Evolutionary conservation across 495 filamentous ascomycete genomes (phyloP).

Genomic region (Amniculicola lignicola): DNA sequence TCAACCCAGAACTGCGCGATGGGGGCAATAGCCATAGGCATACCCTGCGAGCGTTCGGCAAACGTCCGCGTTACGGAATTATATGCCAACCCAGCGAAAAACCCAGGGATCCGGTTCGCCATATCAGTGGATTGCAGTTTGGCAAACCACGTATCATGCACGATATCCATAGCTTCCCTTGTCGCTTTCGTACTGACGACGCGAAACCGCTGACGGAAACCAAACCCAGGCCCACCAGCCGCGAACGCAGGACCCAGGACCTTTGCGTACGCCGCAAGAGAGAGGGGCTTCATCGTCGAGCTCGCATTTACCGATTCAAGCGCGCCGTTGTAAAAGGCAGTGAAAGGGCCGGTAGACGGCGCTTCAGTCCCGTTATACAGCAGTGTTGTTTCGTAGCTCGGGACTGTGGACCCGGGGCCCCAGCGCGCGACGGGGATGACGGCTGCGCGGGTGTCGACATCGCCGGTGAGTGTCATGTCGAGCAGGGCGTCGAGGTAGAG

Average conservation of each 20-base stretch:
- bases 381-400: conserved; percentile 29
- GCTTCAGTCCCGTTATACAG: conserved; percentile 1
- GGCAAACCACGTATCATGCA: not conserved
- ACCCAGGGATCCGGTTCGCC: not conserved
- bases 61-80: not conserved
- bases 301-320: not conserved
- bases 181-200: not conserved
- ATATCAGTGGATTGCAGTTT: not conserved
- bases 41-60: not conserved
- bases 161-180: not conserved
- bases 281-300: conserved; percentile 1
- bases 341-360: not conserved
- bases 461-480: not conserved
- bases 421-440: conserved; percentile 1
- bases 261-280: not conserved
- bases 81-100: not conserved
- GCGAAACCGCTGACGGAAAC: conserved; percentile 1
- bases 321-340: not conserved
- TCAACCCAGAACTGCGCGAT: not conserved
- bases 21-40: not conserved
- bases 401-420: conserved; percentile 35
- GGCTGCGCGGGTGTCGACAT: conserved; percentile 4
- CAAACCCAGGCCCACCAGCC: not conserved
- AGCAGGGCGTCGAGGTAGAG: not conserved
- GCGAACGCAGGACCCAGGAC: conserved; percentile 1